These are phyloP conservation scores for Leptosphaerulina australis DNA, from an alignment of 2,329 filamentous ascomycete species.

Conservation along the genomic window DNA sequence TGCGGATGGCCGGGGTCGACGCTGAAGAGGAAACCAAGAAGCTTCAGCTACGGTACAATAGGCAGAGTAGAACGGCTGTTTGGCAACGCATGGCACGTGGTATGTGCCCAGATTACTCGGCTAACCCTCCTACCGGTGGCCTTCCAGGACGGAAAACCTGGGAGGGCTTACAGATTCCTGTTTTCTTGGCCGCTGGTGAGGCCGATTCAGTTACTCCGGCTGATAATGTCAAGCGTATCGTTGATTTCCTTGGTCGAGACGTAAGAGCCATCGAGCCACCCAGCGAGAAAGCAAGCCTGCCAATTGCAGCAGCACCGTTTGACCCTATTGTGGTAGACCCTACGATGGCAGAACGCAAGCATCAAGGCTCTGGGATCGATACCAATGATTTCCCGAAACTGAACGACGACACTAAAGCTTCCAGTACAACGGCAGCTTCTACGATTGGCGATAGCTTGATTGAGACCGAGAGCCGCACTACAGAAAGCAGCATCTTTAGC, in stretches of 20 bases:
- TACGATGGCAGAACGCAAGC: constrained; percentile 31
- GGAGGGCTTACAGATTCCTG: constrained; percentile 72
- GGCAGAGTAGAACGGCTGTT: constrained; percentile 79
- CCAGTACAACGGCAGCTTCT: constrained; percentile 24
- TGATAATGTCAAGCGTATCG: constrained; percentile 72
- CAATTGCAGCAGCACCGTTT: constrained; percentile 58
- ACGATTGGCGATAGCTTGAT: constrained; percentile 26
- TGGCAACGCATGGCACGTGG: constrained; percentile 84
- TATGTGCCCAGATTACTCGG: constrained; percentile 65
- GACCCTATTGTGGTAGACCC: constrained; percentile 41
- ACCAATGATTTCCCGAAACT: constrained; percentile 34
- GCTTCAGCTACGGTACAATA: constrained; percentile 77
- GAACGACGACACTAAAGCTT: constrained; percentile 24
- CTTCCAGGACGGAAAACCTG: constrained; percentile 74
- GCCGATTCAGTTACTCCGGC: constrained; percentile 78
- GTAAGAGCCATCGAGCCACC: constrained; percentile 42
- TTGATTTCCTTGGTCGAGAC: constrained; percentile 49
- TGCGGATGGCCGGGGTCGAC: constrained; percentile 72
- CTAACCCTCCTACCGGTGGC: constrained; percentile 63
- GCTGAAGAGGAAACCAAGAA: constrained; percentile 70
- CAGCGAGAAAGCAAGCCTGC: constrained; percentile 49
- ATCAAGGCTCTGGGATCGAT: constrained; percentile 46
- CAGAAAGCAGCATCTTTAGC: constrained; percentile 38
- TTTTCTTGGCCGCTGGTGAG: constrained; percentile 80
- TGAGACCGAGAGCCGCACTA: constrained; percentile 36